Evolutionary conservation across 83 land plant genomes (phyloP), one percentile per base, ranked within the genome.

Genomic region (Thuja plicata): DNA sequence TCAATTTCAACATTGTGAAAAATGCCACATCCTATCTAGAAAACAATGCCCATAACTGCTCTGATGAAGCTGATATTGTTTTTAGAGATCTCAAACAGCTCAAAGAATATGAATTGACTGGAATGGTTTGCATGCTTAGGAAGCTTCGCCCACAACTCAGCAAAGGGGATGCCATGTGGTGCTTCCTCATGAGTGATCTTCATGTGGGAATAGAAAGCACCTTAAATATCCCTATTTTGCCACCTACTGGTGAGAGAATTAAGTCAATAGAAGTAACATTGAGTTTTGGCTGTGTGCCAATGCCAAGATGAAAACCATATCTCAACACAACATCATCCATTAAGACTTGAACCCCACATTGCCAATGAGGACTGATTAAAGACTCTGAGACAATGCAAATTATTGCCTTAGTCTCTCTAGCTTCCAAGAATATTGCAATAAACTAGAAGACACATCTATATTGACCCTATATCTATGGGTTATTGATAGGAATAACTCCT

Each of bases 111-210:
- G 91, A 94, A 10, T 89, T 96, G 46, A 92, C 93, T 21, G 92
- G 92, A n/a, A 95, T 96, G 94, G 92, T 96, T 24, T 91, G 93
- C 85, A 85, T 94, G 87, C 89, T 96, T 81, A 92, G 91, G 77
- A 88, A 94, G 71, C 87, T 89, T 48, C 88, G 91, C 8, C 97
- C 95, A 0, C 78, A 89, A 19, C 84, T 94, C 85, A 91, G 91
- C 77, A 94, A 90, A 57, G 94, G 94, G 24, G 96, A 96, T 89
- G 97, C 95, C 24, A 90, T 96, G 95, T 95, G 97, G 97, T 96
- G 95, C 87, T 83, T 96, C 66, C 90, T 96, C 0, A 95, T 95
- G 96, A 88, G 92, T 86, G 95, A 95, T 89, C 91, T 96, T 57
- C 89, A 96, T 89, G 91, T 95, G 10, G 92, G 92, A 37, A 89